Evolutionary conservation across 2,329 filamentous ascomycete species (phyloP).

Genomic region (Sporothrix phasma): DNA sequence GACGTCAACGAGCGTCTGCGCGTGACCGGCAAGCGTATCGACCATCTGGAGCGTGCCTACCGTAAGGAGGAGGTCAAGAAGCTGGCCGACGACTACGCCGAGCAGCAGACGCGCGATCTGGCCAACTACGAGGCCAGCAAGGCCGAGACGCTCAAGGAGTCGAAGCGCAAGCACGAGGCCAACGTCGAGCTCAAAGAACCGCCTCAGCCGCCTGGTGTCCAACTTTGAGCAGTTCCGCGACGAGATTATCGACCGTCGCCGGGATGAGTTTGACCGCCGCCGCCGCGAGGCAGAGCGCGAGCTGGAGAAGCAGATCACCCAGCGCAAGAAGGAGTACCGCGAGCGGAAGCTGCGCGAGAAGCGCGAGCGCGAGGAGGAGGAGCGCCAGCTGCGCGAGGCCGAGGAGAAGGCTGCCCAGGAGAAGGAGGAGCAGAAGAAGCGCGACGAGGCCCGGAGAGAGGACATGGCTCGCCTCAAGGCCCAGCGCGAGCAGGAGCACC

Average conservation of each 20-base stretch:
- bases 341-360: conserved; percentile 77
- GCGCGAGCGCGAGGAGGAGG: conserved; percentile 73
- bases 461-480: conserved; percentile 58
- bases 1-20: conserved; percentile 85
- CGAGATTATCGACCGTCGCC: conserved; percentile 74
- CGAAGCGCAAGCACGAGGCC: conserved; percentile 82
- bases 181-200: conserved; percentile 89
- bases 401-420: conserved; percentile 73
- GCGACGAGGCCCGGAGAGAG: conserved; percentile 69
- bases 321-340: conserved; percentile 78
- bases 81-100: conserved; percentile 72
- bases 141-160: conserved; percentile 65
- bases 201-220: conserved; percentile 75
- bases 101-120: conserved; percentile 68
- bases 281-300: conserved; percentile 86
- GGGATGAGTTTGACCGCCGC: conserved; percentile 92
- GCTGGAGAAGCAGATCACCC: conserved; percentile 80
- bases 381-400: conserved; percentile 68
- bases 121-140: conserved; percentile 73
- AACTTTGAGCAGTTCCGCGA: conserved; percentile 75
- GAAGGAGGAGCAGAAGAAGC: conserved; percentile 72
- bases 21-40: conserved; percentile 87
- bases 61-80: conserved; percentile 94
- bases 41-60: conserved; percentile 94
- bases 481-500: conserved; percentile 53